Percentiles rank a stretch among this genome's conserved stretches.
Conservation (phyloP, 495 filamentous ascomycete genomes). For the Podospora pseudoanserina region DNA sequence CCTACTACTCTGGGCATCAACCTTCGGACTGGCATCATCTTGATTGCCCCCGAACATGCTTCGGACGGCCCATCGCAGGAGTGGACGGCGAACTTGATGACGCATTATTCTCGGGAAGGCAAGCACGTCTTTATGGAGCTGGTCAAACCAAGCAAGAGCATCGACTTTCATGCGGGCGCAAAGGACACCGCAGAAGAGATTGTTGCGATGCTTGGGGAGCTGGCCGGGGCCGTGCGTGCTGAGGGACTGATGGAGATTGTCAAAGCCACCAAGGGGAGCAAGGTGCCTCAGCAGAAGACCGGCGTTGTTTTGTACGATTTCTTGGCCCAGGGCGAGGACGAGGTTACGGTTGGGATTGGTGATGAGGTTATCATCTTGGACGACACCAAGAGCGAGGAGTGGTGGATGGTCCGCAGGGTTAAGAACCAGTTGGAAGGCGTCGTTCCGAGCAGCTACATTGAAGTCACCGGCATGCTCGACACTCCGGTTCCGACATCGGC, state of each 20-base stretch:
- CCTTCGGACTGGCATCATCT: constrained; percentile 75
- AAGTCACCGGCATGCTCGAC: constrained; percentile 64
- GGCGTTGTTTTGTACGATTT: constrained; percentile 92
- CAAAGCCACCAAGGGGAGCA: constrained; percentile 63
- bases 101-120: constrained; percentile 92
- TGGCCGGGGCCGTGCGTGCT: constrained; percentile 77
- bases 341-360: constrained; percentile 84
- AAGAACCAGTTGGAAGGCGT: constrained; percentile 95
- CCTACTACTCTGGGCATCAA: constrained; percentile 92
- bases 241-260: constrained; percentile 86
- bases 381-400: constrained; percentile 89
- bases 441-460: constrained; percentile 95
- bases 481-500: constrained; percentile 39
- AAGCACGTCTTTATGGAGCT: constrained; percentile 98
- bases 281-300: constrained; percentile 56
- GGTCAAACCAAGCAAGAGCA: constrained; percentile 81
- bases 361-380: constrained; percentile 92
- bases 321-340: constrained; percentile 91
- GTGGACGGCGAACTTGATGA: constrained; percentile 91
- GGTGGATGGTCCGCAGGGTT: constrained; percentile 91
- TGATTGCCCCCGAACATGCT: constrained; percentile 82
- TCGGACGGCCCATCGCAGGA: constrained; percentile 78
- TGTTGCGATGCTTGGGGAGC: constrained; percentile 78
- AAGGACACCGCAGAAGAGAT: constrained; percentile 97
- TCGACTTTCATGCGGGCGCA: constrained; percentile 95